Evolutionary conservation across 1,139 yeast genomes (phyloP).

Genomic region (Nakaseomyces uthaithaninus): DNA sequence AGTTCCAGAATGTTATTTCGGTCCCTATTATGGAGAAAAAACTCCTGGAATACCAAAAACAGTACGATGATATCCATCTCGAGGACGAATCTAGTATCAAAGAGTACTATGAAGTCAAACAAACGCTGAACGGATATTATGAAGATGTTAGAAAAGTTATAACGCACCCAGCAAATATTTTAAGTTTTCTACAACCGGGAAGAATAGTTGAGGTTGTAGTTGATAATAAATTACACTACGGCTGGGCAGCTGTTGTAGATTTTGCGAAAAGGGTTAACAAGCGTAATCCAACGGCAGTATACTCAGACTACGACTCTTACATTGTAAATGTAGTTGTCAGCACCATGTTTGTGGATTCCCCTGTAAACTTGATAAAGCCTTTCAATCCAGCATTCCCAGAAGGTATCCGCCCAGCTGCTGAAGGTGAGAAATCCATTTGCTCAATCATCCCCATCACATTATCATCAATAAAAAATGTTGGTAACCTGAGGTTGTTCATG

Average conservation of each 20-base stretch:
- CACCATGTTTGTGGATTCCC: conserved; percentile 70
- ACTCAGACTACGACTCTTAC: conserved; percentile 77
- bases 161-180: conserved; percentile 84
- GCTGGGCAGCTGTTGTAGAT: conserved; percentile 89
- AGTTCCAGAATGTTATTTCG: conserved; percentile 86
- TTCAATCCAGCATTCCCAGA: conserved; percentile 68
- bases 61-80: conserved; percentile 43
- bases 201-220: conserved; percentile 62
- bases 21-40: conserved; percentile 76
- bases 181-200: conserved; percentile 83
- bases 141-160: conserved; percentile 75
- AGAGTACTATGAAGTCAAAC: conserved; percentile 74
- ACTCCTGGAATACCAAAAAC: conserved; percentile 44
- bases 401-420: conserved; percentile 77
- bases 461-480: conserved; percentile 63
- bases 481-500: conserved; percentile 70
- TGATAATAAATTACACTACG: conserved; percentile 53
- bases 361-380: conserved; percentile 61
- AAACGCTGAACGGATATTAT: conserved; percentile 60
- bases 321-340: conserved; percentile 78
- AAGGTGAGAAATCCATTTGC: conserved; percentile 63
- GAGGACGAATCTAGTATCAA: conserved; percentile 68
- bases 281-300: conserved; percentile 45
- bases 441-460: conserved; percentile 81
- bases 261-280: conserved; percentile 62